A percentile compares a stretch with the other conserved stretches of the same genome.
Conservation (phyloP, 371 early-diverging fungal genomes). For the Mortierella sp. region DNA sequence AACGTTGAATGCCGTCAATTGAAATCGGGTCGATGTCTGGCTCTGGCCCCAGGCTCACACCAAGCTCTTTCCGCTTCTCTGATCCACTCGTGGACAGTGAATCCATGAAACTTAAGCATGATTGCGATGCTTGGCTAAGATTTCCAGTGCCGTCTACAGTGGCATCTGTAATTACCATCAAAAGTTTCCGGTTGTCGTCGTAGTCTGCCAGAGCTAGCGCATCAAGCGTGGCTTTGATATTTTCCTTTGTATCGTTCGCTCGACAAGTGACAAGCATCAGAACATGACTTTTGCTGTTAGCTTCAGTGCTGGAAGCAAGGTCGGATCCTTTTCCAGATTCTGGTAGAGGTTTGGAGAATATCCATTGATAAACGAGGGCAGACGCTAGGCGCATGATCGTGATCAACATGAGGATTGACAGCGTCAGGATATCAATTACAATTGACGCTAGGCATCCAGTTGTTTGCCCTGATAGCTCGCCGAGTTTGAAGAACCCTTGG, state of each 20-base stretch:
- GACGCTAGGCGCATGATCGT: conserved; percentile 77
- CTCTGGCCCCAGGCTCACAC: not conserved
- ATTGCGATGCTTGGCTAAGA: conserved; percentile 8
- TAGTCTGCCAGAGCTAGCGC: conserved; percentile 61
- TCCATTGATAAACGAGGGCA: conserved; percentile 85
- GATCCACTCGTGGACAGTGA: not conserved
- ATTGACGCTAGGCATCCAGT: conserved; percentile 78
- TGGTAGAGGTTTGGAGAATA: conserved; percentile 73
- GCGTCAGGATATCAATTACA: conserved; percentile 48
- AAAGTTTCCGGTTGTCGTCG: conserved; percentile 62
- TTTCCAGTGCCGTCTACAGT: conserved; percentile 15
- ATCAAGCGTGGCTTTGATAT: conserved; percentile 62
- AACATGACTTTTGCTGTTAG: conserved; percentile 17
- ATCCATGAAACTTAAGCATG: conserved; percentile 24
- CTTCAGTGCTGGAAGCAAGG: not conserved
- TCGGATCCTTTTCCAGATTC: conserved; percentile 56
- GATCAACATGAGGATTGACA: conserved; percentile 71
- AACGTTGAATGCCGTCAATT: not conserved
- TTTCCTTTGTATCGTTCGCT: conserved; percentile 56
- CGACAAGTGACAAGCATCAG: conserved; percentile 80
- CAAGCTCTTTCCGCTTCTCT: conserved; percentile 1
- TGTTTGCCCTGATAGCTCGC: conserved; percentile 75
- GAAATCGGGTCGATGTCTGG: conserved; percentile 5
- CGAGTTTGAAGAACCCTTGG: conserved; percentile 69
- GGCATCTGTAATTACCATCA: conserved; percentile 60